Percentiles rank a stretch among this genome's conserved stretches.
These are phyloP conservation scores for Gonium pectorale DNA, from an alignment of 139 green algal species.

Conservation along the genomic window DNA sequence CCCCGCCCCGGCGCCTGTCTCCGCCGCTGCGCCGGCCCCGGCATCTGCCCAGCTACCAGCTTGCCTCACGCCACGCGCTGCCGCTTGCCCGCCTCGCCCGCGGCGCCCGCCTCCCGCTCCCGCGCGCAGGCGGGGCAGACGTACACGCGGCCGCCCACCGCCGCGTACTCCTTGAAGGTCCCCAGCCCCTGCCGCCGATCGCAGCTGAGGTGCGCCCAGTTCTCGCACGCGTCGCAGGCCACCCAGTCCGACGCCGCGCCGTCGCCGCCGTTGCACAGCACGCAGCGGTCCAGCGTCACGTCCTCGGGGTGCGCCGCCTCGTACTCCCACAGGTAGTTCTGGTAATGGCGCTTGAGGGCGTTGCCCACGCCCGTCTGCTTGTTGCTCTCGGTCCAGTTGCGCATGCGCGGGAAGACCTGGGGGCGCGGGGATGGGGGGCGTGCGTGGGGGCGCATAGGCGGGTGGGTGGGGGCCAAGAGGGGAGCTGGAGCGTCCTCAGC, in stretches of 20 bases:
- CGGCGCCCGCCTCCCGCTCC: conserved; percentile 21
- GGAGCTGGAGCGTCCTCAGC: not conserved
- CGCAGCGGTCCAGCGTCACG: conserved; percentile 66
- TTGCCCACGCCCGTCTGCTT: conserved; percentile 89
- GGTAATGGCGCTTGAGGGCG: conserved; percentile 90
- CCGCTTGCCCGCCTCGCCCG: conserved; percentile 14
- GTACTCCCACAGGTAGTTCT: conserved; percentile 83
- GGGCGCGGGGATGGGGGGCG: not conserved
- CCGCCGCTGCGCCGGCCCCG: too few species aligned
- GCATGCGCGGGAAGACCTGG: conserved; percentile 82
- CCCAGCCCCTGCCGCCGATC: conserved; percentile 64
- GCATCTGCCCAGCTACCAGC: too few species aligned
- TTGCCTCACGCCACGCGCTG: conserved; percentile 13
- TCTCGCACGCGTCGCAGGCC: conserved; percentile 70
- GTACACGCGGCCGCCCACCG: conserved; percentile 59
- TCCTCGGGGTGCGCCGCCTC: conserved; percentile 80
- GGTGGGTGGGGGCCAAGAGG: not conserved
- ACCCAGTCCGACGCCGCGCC: conserved; percentile 67
- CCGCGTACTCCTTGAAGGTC: conserved; percentile 71
- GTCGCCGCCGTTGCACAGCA: conserved; percentile 63
- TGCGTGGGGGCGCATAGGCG: not conserved
- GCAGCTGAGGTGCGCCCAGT: conserved; percentile 77
- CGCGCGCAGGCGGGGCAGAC: conserved; percentile 63
- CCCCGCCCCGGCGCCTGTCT: too few species aligned
- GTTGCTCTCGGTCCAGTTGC: conserved; percentile 79